Evolutionary conservation across 2,329 filamentous ascomycete genomes (phyloP).

Genomic region (Colletotrichum sp.): DNA sequence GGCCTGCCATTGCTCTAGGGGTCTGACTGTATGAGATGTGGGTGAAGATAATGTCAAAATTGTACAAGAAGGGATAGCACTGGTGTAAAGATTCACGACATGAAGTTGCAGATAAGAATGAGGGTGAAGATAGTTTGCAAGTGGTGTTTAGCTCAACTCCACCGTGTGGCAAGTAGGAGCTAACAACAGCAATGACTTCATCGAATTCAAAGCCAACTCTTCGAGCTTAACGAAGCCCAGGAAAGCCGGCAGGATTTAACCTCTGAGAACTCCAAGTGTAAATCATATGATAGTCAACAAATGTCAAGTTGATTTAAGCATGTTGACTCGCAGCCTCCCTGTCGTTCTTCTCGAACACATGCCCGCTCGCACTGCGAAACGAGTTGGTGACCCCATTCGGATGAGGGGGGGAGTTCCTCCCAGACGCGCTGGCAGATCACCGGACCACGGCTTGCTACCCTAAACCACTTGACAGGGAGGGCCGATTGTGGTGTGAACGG

Average conservation of each 20-base stretch:
- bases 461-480: neutral
- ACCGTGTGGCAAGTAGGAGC: neutral
- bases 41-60: neutral
- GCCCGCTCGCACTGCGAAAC: neutral
- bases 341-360: neutral
- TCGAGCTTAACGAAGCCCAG: neutral
- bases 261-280: neutral
- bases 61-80: neutral
- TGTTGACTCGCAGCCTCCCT: neutral
- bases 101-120: neutral
- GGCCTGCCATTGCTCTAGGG: constrained; percentile 6
- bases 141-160: neutral
- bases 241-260: neutral
- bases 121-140: neutral
- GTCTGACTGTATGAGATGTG: neutral
- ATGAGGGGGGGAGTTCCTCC: neutral
- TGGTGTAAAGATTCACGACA: neutral
- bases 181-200: neutral
- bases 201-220: neutral
- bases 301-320: neutral
- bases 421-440: neutral
- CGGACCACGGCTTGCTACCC: neutral
- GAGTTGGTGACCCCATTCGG: constrained; percentile 7
- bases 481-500: neutral
- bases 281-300: neutral